A percentile compares a stretch with the other conserved stretches of the same genome.
Evolutionary conservation across 495 filamentous ascomycete genomes (phyloP).

Genomic region (Pseudomonodictys pantanalensis): DNA sequence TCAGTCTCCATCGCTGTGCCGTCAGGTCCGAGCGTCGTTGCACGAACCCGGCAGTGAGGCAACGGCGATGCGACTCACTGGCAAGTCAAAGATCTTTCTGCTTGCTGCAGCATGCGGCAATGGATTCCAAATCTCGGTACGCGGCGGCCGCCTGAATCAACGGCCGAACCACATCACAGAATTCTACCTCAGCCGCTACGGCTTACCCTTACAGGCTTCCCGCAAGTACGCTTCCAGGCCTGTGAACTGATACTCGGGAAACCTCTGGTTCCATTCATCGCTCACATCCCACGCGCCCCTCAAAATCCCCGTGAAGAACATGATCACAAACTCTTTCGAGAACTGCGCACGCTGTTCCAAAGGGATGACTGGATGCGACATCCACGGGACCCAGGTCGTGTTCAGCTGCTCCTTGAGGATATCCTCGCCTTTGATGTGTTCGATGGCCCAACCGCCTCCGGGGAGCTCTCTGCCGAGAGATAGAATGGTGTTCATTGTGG

Average conservation of each 20-base stretch:
- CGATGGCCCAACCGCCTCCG: constrained; percentile 12
- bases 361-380: constrained; percentile 23
- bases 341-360: constrained; percentile 4
- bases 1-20: no score
- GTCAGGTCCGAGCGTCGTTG: no score
- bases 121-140: no score
- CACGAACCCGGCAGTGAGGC: no score
- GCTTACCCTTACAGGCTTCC: constrained; percentile 24
- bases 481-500: constrained; percentile 12
- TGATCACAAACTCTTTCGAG: constrained; percentile 14
- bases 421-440: constrained; percentile 15
- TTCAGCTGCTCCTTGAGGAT: constrained; percentile 13
- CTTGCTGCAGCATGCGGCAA: no score
- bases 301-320: constrained; percentile 19
- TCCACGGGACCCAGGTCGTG: constrained; percentile 18
- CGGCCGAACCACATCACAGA: no score
- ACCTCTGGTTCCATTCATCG: constrained; percentile 22
- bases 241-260: constrained; percentile 15
- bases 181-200: no score
- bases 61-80: no score
- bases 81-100: no score
- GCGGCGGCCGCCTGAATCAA: no score
- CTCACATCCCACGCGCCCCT: constrained; percentile 24
- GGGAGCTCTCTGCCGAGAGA: constrained; percentile 15
- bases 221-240: constrained; percentile 22